Conservation (phyloP, 2,329 filamentous ascomycete genomes). For the Rosellinia necatrix region DNA sequence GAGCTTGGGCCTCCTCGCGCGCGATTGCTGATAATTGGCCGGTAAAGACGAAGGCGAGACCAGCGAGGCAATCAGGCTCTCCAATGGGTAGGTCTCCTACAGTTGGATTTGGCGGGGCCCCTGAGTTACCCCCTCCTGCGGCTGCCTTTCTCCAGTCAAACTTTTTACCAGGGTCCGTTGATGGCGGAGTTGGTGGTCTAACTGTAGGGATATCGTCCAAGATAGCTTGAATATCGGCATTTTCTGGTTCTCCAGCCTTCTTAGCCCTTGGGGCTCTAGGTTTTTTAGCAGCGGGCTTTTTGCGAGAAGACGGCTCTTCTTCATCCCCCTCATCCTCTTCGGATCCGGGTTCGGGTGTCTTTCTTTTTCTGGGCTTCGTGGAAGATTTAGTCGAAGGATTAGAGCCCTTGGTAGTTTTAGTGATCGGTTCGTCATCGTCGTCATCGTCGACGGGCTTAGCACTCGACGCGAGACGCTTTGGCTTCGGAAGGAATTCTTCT, state of each 20-base stretch:
- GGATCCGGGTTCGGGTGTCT: constrained; percentile 58
- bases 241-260: constrained; percentile 69
- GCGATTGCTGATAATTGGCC: constrained; percentile 80
- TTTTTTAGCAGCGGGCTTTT: constrained; percentile 63
- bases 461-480: constrained; percentile 60
- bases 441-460: constrained; percentile 42
- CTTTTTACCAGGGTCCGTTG: constrained; percentile 70
- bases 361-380: constrained; percentile 57
- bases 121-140: constrained; percentile 62
- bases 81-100: constrained; percentile 78
- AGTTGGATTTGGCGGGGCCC: constrained; percentile 66
- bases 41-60: constrained; percentile 93
- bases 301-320: constrained; percentile 51
- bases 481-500: constrained; percentile 66
- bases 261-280: constrained; percentile 64
- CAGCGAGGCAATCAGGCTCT: constrained; percentile 85
- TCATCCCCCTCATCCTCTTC: constrained; percentile 58
- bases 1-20: constrained; percentile 79
- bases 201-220: constrained; percentile 86
- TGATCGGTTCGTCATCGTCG: constrained; percentile 35
- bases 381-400: constrained; percentile 41
- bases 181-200: constrained; percentile 80
- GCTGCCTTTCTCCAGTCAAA: constrained; percentile 76
- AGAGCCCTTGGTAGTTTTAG: constrained; percentile 39
- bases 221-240: constrained; percentile 77